Evolutionary conservation across 371 early-diverging fungal species (phyloP), one percentile per base, ranked within the genome.

Genomic region (Zychaea mexicana): DNA sequence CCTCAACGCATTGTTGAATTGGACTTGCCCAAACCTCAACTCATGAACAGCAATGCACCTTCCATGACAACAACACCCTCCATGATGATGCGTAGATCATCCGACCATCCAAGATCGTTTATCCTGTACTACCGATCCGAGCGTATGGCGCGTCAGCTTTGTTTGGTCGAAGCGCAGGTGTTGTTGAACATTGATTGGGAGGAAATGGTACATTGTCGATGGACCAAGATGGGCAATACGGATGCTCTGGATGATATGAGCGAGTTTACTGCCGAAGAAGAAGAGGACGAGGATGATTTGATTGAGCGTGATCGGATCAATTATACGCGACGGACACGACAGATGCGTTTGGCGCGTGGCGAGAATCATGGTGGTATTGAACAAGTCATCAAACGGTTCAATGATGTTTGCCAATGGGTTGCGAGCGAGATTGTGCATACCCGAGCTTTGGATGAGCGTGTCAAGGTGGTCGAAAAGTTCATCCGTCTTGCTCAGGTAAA

Each of bases 371-470:
- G 83, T 24, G 87, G 83, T 15, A 83, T 90, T n/a, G 79, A 84
- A 46, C 77, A 74, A 31, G 77, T 85, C 2, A 89, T 90, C 33
- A 83, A 88, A 45, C 80, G 89, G 5, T 90, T 90, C 69, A 89
- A 90, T 65, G 65, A 80, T 17, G 88, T 88, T 1, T 88, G 89
- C 61, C 88, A 85, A 42, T 91, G 92, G 91, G 91, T 89, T 0
- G 81, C 88, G 2, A 84, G 88, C 26, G 89, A 89, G 63, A 86
- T 92, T 45, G 76, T 90, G 17, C 72, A 78, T 42, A 82, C 88
- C 9, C 76, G 66, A 1, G 70, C 78, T 15, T 26, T 85, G 28
- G 83, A 88, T 7, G 70, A 78, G 42, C 78, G 92, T 19, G 90
- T 78, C n/a, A 77, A 72, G 22, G 79, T 90, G 10, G 79, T 91